Base-by-base conservation (phyloP, 805 yeast species). In the Wickerhamomyces bovis region DNA sequence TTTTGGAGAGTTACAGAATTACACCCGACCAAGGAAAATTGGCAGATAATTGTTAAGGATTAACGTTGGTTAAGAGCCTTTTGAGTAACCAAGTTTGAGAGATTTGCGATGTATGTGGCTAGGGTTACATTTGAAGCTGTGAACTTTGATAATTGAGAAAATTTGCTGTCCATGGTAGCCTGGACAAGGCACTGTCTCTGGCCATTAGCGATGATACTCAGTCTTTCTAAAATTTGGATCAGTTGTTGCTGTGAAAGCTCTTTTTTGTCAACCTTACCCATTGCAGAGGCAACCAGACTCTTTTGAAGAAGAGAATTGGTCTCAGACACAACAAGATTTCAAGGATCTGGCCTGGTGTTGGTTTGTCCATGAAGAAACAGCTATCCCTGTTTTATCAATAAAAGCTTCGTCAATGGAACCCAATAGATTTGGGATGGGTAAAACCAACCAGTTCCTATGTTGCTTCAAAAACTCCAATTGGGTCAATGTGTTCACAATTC, bases 401-500 rank as follows among this genome's bases (percentile, higher is more conserved):
- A 73, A 73, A 1, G 78, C 78, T 1, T 64, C 57, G 56, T 73
- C 78, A 23, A 73, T 55, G 3, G 69, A 62, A 13, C 58, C 54
- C 9, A 68, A 30, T 28, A 70, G 48, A 49, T 73, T 73, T 1
- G 76, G 68, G 3, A 77, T 73, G 1, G 76, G 64, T 19, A 72
- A 54, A 1, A 72, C 56, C 6, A 69, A 47, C 26, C 69, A 55
- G 45, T 73, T 72, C 28, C 62, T 42, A 41, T 52, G 62, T 23
- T 52, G 51, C 46, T 66, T 69, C n/a, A 73, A 51, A 11, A 61
- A 52, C 56, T 73, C 78, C 16, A 73, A 44, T 39, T 70, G 66
- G 0, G 74, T 72, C 13, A 73, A 55, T 2, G 75, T 68, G 45
- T 73, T 73, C 7, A 73, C 76, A 1, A 72, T 70, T 38, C 75